A percentile compares a stretch with the other conserved stretches of the same genome.
phyloP scores from a whole-genome alignment of 106 monocot species.

The Narthecium ossifragum region DNA sequence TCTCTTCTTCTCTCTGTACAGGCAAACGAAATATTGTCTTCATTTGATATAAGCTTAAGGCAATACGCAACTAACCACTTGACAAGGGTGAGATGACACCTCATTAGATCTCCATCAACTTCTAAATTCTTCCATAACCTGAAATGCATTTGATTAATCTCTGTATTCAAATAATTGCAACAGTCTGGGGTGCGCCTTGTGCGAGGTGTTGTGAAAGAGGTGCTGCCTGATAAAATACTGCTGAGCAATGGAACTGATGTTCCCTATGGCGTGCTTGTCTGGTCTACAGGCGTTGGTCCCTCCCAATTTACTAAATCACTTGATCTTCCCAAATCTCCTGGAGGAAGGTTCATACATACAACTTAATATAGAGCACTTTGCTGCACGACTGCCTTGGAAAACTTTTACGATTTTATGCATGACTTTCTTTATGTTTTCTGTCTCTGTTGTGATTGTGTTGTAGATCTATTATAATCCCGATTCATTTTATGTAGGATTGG shows the following conservation, averaged over 20 bases:
- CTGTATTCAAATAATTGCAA: not conserved
- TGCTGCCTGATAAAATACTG: conserved; percentile 27
- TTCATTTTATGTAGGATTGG: conserved; percentile 28
- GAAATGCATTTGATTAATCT: not conserved
- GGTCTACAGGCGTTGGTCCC: conserved; percentile 67
- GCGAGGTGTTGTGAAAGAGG: conserved; percentile 56
- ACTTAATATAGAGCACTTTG: too few species aligned
- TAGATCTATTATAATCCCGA: not conserved
- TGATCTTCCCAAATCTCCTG: conserved; percentile 36
- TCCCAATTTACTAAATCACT: conserved; percentile 45
- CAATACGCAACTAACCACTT: conserved; percentile 55
- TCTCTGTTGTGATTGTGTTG: not conserved
- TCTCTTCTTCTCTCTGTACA: not conserved
- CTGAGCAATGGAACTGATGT: conserved; percentile 38
- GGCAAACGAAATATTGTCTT: conserved; percentile 54
- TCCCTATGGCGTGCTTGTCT: conserved; percentile 52
- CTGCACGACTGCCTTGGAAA: too few species aligned
- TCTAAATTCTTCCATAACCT: not conserved
- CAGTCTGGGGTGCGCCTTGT: conserved; percentile 51
- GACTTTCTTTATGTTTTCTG: not conserved
- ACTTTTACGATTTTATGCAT: not conserved
- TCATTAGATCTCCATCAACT: not conserved
- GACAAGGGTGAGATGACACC: conserved; percentile 23
- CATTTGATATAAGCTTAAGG: conserved; percentile 44
- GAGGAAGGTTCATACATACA: conserved; percentile 48